Conservation (phyloP, 345 rosid species). For the Hirschfeldia incana region DNA sequence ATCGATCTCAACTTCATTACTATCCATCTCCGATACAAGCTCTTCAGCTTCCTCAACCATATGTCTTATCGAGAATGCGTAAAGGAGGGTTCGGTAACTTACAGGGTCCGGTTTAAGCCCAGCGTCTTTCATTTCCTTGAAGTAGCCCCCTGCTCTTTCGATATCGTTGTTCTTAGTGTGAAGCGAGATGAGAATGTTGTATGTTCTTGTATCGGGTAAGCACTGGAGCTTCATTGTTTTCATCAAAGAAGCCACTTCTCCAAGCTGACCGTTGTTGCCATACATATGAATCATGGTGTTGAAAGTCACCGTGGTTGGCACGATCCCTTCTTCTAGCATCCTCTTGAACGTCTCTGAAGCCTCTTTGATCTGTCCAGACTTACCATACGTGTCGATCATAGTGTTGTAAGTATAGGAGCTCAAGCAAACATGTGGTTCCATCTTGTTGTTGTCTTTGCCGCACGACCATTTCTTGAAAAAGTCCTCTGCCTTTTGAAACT, state of each 20-base stretch:
- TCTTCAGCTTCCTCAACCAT: constrained; percentile 79
- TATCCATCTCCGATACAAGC: constrained; percentile 68
- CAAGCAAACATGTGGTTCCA: constrained; percentile 43
- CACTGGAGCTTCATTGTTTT: constrained; percentile 72
- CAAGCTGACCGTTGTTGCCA: constrained; percentile 69
- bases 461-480: constrained; percentile 76
- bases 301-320: constrained; percentile 82
- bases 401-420: constrained; percentile 74
- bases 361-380: constrained; percentile 71
- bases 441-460: constrained; percentile 36
- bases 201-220: constrained; percentile 79
- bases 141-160: constrained; percentile 53
- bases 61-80: constrained; percentile 77
- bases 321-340: constrained; percentile 73
- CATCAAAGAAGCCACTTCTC: constrained; percentile 66
- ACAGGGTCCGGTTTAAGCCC: constrained; percentile 73
- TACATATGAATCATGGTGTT: constrained; percentile 83
- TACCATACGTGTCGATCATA: constrained; percentile 86
- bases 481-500: constrained; percentile 74
- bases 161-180: constrained; percentile 59
- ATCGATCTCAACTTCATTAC: constrained; percentile 64
- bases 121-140: constrained; percentile 64
- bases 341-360: constrained; percentile 60
- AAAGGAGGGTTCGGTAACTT: constrained; percentile 78
- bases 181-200: constrained; percentile 77